Conservation (phyloP, 495 filamentous ascomycete genomes). For the Monascus purpureus region DNA sequence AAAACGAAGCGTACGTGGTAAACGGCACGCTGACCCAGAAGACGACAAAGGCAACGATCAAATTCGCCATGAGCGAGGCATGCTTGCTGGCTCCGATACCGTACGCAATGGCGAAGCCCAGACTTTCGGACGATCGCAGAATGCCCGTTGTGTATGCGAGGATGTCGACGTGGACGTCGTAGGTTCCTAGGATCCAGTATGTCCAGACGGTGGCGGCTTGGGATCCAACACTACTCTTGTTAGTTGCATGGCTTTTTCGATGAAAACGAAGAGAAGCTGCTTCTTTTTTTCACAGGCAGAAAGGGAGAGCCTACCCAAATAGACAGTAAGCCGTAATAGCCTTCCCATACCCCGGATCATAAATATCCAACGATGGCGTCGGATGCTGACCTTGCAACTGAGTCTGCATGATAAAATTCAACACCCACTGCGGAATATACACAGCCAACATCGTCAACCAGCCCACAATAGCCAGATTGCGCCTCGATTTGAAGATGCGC, state of each 20-base stretch:
- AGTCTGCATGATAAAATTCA: slow-evolving; percentile 4
- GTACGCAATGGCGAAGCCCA: slow-evolving; percentile 35
- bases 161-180: slow-evolving; percentile 34
- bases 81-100: slow-evolving; percentile 28
- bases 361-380: slow-evolving; percentile 20
- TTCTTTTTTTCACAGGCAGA: too few species aligned
- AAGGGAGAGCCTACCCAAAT: too few species aligned
- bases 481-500: slow-evolving; percentile 14
- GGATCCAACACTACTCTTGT: slow-evolving; percentile 25
- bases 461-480: slow-evolving; percentile 4
- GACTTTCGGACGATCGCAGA: slow-evolving; percentile 32
- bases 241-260: too few species aligned
- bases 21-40: slow-evolving; percentile 26
- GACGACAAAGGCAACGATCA: slow-evolving; percentile 27
- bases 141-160: slow-evolving; percentile 33
- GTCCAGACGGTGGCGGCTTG: slow-evolving; percentile 31
- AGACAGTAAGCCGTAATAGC: slow-evolving; percentile 26
- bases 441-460: slow-evolving; percentile 2
- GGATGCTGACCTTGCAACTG: not conserved
- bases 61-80: slow-evolving; percentile 26
- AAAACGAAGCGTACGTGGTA: too few species aligned
- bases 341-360: slow-evolving; percentile 21
- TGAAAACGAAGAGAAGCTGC: too few species aligned
- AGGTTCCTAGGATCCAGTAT: slow-evolving; percentile 36
- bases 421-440: slow-evolving; percentile 1